Conservation (phyloP, 2,329 filamentous ascomycete genomes). For the Neonectria sp. region DNA sequence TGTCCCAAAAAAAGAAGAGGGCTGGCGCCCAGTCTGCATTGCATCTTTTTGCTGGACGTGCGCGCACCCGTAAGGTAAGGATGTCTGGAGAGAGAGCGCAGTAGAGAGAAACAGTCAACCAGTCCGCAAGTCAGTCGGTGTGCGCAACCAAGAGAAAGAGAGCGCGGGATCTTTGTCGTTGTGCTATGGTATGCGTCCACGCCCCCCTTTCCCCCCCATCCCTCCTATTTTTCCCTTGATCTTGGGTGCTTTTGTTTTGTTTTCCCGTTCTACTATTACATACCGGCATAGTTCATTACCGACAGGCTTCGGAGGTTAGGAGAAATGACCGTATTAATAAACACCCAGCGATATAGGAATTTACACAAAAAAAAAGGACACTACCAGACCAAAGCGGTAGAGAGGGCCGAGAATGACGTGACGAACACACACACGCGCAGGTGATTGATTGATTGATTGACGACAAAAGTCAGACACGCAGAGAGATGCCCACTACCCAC, state of each 20-base stretch:
- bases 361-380: background rate
- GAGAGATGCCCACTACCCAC: constrained; percentile 14
- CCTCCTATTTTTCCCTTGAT: background rate
- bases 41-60: constrained; percentile 3
- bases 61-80: constrained; percentile 15
- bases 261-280: background rate
- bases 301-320: constrained; percentile 24
- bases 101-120: constrained; percentile 15
- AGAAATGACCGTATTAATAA: constrained; percentile 25
- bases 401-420: constrained; percentile 5
- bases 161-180: background rate
- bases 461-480: background rate
- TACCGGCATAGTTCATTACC: constrained; percentile 8
- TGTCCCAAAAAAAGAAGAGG: constrained; percentile 20
- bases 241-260: constrained; percentile 7
- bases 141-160: constrained; percentile 8
- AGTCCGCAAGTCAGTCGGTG: constrained; percentile 16
- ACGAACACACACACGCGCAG: background rate
- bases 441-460: background rate
- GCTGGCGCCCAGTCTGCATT: constrained; percentile 3
- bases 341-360: constrained; percentile 17
- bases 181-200: constrained; percentile 6
- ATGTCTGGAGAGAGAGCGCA: constrained; percentile 14
- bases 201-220: constrained; percentile 7
- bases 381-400: background rate